Conservation (phyloP, 495 filamentous ascomycete species). For the Hyaloscypha finlandica region DNA sequence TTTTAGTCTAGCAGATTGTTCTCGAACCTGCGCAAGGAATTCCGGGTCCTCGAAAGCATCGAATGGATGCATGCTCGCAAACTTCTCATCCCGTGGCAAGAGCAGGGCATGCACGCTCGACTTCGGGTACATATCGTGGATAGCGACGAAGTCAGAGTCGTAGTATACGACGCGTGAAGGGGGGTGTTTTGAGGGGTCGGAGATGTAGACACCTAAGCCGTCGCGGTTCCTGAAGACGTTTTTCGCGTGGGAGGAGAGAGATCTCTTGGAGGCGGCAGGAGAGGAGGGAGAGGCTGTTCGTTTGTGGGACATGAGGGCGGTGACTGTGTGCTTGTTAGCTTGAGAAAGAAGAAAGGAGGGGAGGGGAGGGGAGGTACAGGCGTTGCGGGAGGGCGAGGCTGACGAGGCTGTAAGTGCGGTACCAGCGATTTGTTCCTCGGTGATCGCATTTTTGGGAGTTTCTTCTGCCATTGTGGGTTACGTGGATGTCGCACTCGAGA, state of each 20-base stretch:
- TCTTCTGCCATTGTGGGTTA: constrained; percentile 7
- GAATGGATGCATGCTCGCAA: constrained; percentile 70
- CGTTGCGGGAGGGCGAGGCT: constrained; percentile 35
- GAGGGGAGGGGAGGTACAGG: constrained; percentile 31
- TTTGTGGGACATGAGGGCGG: constrained; percentile 67
- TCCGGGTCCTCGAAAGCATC: constrained; percentile 70
- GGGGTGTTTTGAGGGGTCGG: constrained; percentile 56
- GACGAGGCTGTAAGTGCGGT: constrained; percentile 29
- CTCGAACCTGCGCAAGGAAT: constrained; percentile 67
- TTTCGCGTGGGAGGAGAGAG: neutral
- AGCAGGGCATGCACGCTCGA: constrained; percentile 82
- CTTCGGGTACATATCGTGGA: constrained; percentile 86
- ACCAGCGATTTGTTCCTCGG: constrained; percentile 39
- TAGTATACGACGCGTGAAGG: constrained; percentile 65
- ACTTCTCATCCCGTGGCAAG: constrained; percentile 68
- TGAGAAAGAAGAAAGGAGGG: neutral
- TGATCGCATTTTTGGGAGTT: constrained; percentile 35
- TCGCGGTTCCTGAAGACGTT: constrained; percentile 44
- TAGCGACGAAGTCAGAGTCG: constrained; percentile 71
- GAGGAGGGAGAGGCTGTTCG: constrained; percentile 35
- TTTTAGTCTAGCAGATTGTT: constrained; percentile 62
- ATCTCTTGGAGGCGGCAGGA: constrained; percentile 35
- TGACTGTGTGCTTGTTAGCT: constrained; percentile 47
- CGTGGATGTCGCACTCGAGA: neutral
- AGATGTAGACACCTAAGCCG: constrained; percentile 64